Evolutionary conservation across 495 filamentous ascomycete species (phyloP), one percentile per base, ranked within the genome.

Genomic region (Aspergillus incahuasiensis): DNA sequence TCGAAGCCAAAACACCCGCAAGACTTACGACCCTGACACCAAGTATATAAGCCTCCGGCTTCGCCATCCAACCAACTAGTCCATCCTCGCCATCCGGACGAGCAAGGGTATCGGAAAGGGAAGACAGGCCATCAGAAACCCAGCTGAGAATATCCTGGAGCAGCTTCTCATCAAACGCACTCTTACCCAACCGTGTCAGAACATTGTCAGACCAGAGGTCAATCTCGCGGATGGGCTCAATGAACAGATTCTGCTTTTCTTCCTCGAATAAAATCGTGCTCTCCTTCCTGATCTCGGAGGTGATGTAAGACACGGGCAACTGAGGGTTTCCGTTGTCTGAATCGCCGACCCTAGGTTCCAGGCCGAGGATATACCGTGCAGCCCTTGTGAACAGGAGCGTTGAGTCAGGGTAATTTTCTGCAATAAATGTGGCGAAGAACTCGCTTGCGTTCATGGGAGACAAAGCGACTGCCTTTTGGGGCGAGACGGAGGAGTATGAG

Each of bases 181-280:
- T 25, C 39, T 49, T 52, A 8, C 48, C 57, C 30, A 83, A 48
- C 0, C 54, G 46, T 6, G 59, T 34, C 9, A 87, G 74, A 12
- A 78, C 70, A 6, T 63, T 4, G 25, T 28, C 52, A 3, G 76
- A 69, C 92, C 91, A 96, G 12, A 79, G 50, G 19, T 76, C 74
- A 1, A 82, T 74, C 69, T 96, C 92, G 7, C 79, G 69, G 3
- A 89, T 80, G 46, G 88, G 82, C 61, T 96, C 92, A 47, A 94
- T 75, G 64, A 87, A 97, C 0, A 96, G 74, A 56, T 98, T 98
- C 59, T 92, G 90, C 61, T 94, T 91, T 70, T 98, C 94, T 60
- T 88, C 78, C 13, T 82, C 84, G 63, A 98, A 98, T 0, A 98
- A 73, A 2, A 87, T 79, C 25, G 81, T 84, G 61, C 89, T 85